Percentiles rank a stretch among this genome's conserved stretches.
Conservation (phyloP, 2,329 filamentous ascomycete species). For the Claviceps maximensis region DNA sequence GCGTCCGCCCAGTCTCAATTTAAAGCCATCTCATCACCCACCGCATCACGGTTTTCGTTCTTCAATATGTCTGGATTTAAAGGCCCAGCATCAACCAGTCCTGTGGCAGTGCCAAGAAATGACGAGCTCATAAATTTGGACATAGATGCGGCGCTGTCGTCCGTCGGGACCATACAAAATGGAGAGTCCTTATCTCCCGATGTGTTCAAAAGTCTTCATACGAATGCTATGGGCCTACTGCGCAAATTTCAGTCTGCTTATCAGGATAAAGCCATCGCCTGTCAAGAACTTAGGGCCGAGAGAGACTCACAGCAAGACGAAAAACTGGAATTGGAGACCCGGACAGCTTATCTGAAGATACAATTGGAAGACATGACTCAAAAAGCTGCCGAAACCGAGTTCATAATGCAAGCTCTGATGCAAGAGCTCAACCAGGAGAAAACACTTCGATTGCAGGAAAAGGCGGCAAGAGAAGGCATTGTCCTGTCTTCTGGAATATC, state of each 20-base stretch:
- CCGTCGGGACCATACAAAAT: conserved; percentile 26
- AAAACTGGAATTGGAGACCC: conserved; percentile 39
- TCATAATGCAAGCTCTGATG: conserved; percentile 34
- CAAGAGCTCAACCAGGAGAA: conserved; percentile 40
- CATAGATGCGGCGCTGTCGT: conserved; percentile 41
- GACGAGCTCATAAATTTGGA: conserved; percentile 45
- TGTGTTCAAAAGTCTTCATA: conserved; percentile 47
- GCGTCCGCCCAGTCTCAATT: background rate
- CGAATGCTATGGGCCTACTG: conserved; percentile 42
- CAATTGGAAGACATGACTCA: conserved; percentile 48
- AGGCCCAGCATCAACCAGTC: conserved; percentile 9
- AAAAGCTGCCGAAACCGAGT: conserved; percentile 40
- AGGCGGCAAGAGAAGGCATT: conserved; percentile 16
- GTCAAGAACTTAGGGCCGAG: conserved; percentile 39
- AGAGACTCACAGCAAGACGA: conserved; percentile 41
- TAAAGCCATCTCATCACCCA: conserved; percentile 8
- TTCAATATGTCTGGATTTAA: conserved; percentile 31
- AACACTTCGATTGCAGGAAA: conserved; percentile 28
- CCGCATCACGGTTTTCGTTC: conserved; percentile 29
- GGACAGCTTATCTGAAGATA: conserved; percentile 39
- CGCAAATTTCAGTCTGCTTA: conserved; percentile 46
- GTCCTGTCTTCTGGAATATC: conserved; percentile 24
- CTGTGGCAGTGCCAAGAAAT: conserved; percentile 19
- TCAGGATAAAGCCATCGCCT: conserved; percentile 34
- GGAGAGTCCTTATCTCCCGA: conserved; percentile 43